Base-by-base conservation (phyloP, 2,329 filamentous ascomycete species). In the Fusarium pseudonygamai region DNA sequence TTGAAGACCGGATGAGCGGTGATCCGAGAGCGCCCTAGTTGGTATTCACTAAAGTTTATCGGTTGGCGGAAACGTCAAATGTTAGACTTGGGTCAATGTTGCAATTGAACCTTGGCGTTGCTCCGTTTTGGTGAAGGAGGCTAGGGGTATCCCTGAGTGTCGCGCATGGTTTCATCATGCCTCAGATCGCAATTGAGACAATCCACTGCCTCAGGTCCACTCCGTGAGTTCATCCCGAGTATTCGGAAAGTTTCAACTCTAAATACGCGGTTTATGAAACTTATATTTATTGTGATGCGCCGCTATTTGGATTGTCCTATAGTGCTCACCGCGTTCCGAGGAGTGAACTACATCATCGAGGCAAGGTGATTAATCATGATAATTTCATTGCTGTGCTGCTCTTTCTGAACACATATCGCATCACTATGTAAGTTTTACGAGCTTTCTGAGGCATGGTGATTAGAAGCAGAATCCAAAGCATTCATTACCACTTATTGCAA, bases 121-220 rank as follows among this genome's bases (percentile, higher is more conserved):
- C 20, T 40, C 22, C 26, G 20, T 55, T 1, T 39, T 39, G 28
- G 3, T 14, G n/a, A 43, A n/a, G 49, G 37, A 61, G 55, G 46
- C 60, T 49, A 73, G 72, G 69, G 69, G 66, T 50, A n/a, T 40
- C 49, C 24, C 20, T 46, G 18, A 34, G n/a, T 39, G 57, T 64
- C 69, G 37, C 59, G 64, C 28, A 28, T 46, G 18, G 69, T 72
- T 70, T 69, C 65, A 69, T 9, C 34, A 8, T 12, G 55, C 49
- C 30, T 61, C 47, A 24, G n/a, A 34, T 43, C 22, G 3, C 10
- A 14, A 3, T 16, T 22, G 12, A 14, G 36, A 34, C 43, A 32
- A 4, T 1, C 50, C 11, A 9, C 7, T 39, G 20, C 24, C 6
- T 53, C 34, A 53, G 14, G 4, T 26, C 15, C 24, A 8, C 6